Conservation (phyloP, 139 green algal species). For the Tetraselmis chui region DNA sequence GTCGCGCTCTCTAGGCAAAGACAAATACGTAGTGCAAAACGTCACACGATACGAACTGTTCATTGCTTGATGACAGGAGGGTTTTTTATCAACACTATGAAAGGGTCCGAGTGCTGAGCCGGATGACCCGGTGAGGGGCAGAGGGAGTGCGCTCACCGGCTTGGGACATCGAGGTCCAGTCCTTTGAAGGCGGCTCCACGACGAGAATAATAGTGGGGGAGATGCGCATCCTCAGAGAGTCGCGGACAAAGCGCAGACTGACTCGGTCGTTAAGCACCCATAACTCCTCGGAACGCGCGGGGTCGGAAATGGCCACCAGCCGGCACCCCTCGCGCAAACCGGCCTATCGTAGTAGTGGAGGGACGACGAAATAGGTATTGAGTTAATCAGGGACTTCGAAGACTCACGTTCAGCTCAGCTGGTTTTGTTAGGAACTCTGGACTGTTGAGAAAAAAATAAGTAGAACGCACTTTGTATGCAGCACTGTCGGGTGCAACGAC, state of each 20-base stretch:
- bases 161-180: background rate
- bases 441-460: background rate
- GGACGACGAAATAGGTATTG: too few relatives aligned
- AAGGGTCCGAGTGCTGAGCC: too few relatives aligned
- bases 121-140: too few relatives aligned
- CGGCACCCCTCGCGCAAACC: conserved; percentile 12
- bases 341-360: too few relatives aligned
- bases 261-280: conserved; percentile 20
- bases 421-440: background rate
- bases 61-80: too few relatives aligned
- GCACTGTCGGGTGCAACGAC: background rate
- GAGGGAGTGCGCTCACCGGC: too few relatives aligned
- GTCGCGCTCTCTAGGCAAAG: background rate
- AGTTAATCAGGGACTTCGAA: background rate
- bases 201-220: conserved; percentile 7
- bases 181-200: background rate
- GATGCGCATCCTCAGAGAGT: conserved; percentile 22
- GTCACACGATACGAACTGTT: too few relatives aligned
- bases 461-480: background rate
- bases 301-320: conserved; percentile 18
- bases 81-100: too few relatives aligned
- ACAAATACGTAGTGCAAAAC: too few relatives aligned
- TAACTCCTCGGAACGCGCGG: conserved; percentile 16
- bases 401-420: background rate
- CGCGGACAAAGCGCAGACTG: conserved; percentile 25